Conservation (phyloP, 225 moss, liverwort and hornwort species). For the Ulota crispa region DNA sequence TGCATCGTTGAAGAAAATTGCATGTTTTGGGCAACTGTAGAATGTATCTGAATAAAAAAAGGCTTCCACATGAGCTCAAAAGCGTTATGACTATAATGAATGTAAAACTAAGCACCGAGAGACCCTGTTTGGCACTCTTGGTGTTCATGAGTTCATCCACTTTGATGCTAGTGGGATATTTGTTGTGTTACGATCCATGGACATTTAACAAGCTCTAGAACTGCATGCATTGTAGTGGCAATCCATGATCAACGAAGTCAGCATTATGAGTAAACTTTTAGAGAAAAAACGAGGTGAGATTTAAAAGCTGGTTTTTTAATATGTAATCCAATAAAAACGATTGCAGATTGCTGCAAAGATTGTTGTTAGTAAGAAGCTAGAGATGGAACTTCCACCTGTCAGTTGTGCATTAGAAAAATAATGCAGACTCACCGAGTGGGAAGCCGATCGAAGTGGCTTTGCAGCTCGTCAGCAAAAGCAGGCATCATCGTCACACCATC, state of each 20-base stretch:
- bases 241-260: background rate
- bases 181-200: background rate
- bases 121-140: background rate
- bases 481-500: constrained; percentile 39
- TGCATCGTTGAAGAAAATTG: background rate
- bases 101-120: too few species aligned
- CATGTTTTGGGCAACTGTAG: background rate
- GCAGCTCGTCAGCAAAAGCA: constrained; percentile 68
- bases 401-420: background rate
- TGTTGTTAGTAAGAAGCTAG: background rate
- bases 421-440: constrained; percentile 63
- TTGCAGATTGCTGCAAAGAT: background rate
- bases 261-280: background rate
- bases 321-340: background rate
- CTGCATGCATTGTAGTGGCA: background rate
- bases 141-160: background rate
- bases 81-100: background rate
- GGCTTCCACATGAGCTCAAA: background rate
- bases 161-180: background rate
- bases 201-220: background rate
- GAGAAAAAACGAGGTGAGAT: background rate
- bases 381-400: background rate
- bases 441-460: constrained; percentile 70
- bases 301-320: too few species aligned
- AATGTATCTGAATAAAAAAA: background rate